Percentiles rank a stretch among this genome's conserved stretches.
These are phyloP conservation scores for Trichoderma citrinoviride DNA, from an alignment of 2,329 filamentous ascomycete species.

Conservation along the genomic window DNA sequence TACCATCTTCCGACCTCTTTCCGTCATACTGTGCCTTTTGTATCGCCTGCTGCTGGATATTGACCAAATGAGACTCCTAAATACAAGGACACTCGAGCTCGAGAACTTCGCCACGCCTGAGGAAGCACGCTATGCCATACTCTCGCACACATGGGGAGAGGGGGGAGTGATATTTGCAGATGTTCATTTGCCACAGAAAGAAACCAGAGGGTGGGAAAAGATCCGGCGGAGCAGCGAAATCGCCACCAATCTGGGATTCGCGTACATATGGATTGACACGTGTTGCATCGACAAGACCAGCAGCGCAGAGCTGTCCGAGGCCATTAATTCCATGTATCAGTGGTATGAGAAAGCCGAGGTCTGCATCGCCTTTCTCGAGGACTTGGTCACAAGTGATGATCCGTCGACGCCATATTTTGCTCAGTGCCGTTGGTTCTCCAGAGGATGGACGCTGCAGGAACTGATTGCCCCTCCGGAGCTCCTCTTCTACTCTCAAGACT, in stretches of 20 bases:
- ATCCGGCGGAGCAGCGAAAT: slow-evolving; percentile 27
- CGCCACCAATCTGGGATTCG: slow-evolving; percentile 23
- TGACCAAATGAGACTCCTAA: slow-evolving; percentile 29
- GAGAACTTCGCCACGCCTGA: slow-evolving; percentile 26
- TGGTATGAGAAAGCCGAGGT: slow-evolving; percentile 32
- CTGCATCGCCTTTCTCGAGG: slow-evolving; percentile 31
- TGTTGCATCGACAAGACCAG: slow-evolving; percentile 36
- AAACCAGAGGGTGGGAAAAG: slow-evolving; percentile 23
- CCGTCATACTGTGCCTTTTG: neutral
- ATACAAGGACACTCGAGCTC: slow-evolving; percentile 27
- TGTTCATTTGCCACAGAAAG: neutral
- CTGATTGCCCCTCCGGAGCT: slow-evolving; percentile 31
- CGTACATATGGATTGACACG: slow-evolving; percentile 35
- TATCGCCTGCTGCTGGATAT: no score
- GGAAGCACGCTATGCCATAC: slow-evolving; percentile 28
- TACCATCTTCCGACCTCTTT: no score
- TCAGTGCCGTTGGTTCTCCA: slow-evolving; percentile 29
- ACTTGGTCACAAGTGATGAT: slow-evolving; percentile 22
- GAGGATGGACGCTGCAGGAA: slow-evolving; percentile 34
- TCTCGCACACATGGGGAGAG: slow-evolving; percentile 31
- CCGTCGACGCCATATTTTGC: slow-evolving; percentile 11
- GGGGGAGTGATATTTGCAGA: slow-evolving; percentile 29
- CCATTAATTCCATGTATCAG: slow-evolving; percentile 36
- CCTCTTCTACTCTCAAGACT: slow-evolving; percentile 29
- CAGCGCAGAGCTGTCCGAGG: slow-evolving; percentile 34